Evolutionary conservation across 169 alveolate species (phyloP).

Genomic region (Plasmodium berghei): DNA sequence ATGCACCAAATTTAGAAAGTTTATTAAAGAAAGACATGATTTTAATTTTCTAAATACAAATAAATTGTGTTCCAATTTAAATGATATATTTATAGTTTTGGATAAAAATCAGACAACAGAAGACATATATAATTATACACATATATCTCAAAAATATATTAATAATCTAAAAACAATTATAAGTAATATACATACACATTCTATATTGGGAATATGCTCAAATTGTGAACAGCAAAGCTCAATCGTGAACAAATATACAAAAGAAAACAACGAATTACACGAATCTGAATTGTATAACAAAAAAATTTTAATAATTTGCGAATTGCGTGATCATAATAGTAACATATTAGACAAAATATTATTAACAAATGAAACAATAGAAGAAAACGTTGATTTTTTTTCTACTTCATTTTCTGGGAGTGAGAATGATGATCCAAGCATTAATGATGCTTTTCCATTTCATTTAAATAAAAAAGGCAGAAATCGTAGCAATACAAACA

Average conservation of each 20-base stretch:
- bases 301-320: slow-evolving; percentile 39
- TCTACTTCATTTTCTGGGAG: background rate
- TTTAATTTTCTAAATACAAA: slow-evolving; percentile 16
- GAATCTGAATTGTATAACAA: background rate
- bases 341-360: slow-evolving; percentile 34
- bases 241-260: background rate
- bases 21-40: slow-evolving; percentile 64
- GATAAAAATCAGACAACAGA: slow-evolving; percentile 19
- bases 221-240: background rate
- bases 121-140: slow-evolving; percentile 2
- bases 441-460: background rate
- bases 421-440: background rate
- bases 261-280: background rate
- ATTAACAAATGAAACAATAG: slow-evolving; percentile 29
- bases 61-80: slow-evolving; percentile 33
- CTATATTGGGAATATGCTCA: background rate
- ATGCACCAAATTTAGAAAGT: slow-evolving; percentile 24
- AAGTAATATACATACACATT: slow-evolving; percentile 33
- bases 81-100: slow-evolving; percentile 31
- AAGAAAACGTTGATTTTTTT: background rate
- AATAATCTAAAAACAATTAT: slow-evolving; percentile 29
- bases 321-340: slow-evolving; percentile 64
- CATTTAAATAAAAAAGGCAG: background rate
- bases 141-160: slow-evolving; percentile 26
- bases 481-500: background rate